Evolutionary conservation across 1,139 yeast genomes (phyloP), one percentile per base, ranked within the genome.

Genomic region (Geotrichum histeridarum): DNA sequence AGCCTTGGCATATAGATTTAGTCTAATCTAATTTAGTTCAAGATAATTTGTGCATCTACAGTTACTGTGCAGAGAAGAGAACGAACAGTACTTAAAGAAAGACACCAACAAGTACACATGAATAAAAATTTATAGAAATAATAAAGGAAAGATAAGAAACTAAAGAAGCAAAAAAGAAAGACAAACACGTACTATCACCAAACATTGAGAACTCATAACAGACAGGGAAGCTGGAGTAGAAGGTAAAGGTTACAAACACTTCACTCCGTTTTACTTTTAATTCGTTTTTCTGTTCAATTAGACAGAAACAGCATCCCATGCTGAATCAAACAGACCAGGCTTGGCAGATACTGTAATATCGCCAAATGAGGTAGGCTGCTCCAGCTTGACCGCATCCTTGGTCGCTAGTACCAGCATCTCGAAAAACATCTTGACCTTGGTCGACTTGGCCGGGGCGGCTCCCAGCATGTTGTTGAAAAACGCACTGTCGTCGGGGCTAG

Each of bases 351-450:
- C 76, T 14, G 66, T 63, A 54, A 90, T 83, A 39, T 78, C 80
- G 1, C 83, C 84, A 58, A 83, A 88, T 14, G 86, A 69, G 37
- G 73, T 75, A 2, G 75, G 73, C 71, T 90, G 96, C 33, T 79
- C 70, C 46, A 90, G 69, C 22, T 75, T 71, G 50, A 90, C 72
- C 51, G 91, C 84, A 62, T 86, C 93, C 55, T 82, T 77, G 8
- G 95, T 86, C 0, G 96, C 95, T 59, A 90, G 73, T 1, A 89
- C 93, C 63, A 91, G 75, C 67, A 90, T 70, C 66, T 90, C 95
- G 65, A 90, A 89, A 70, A 90, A 90, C 59, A 87, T 79, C 63
- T 81, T 80, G 31, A 65, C 70, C 57, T 61, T 61, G 39, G 63
- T 64, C 1, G 64, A 56, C 36, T 60, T 60, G 39, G 51, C 14